These are phyloP conservation scores for Vitellaria paradoxa DNA, from an alignment of 179 eudicot genomes.

Conservation along the genomic window DNA sequence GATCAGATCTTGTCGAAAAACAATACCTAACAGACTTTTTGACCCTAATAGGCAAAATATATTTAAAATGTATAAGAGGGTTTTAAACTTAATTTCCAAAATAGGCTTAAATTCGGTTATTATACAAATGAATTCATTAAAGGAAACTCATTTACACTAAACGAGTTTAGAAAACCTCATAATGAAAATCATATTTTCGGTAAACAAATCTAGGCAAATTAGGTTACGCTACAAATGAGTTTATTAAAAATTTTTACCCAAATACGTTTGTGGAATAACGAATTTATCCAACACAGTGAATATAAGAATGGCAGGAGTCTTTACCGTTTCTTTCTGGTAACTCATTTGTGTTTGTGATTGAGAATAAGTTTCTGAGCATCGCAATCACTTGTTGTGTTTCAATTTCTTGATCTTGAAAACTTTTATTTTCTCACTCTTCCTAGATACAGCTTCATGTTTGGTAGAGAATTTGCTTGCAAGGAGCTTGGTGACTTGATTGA, in stretches of 20 bases:
- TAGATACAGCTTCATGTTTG: slow-evolving; percentile 68
- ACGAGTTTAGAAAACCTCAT: no score
- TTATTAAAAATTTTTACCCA: no score
- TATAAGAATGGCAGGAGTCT: slow-evolving; percentile 76
- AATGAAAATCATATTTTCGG: no score
- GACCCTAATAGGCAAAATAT: not conserved
- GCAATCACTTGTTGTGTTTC: not conserved
- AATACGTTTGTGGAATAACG: no score
- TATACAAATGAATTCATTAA: no score
- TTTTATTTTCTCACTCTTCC: not conserved
- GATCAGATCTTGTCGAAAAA: slow-evolving; percentile 1
- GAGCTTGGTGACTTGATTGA: slow-evolving; percentile 79
- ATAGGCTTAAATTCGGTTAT: no score
- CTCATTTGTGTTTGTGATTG: no score
- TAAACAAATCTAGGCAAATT: no score
- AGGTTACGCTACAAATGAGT: no score
- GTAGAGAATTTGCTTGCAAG: slow-evolving; percentile 85
- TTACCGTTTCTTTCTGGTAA: slow-evolving; percentile 73
- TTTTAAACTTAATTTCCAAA: not conserved
- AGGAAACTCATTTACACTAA: no score
- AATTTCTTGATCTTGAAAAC: not conserved
- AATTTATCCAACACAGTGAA: no score
- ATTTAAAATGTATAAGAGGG: not conserved
- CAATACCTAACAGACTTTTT: not conserved
- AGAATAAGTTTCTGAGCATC: not conserved